A percentile compares a stretch with the other conserved stretches of the same genome.
These are phyloP conservation scores for Cardamine resedifolia DNA, from an alignment of 345 rosid genomes.

Conservation along the genomic window DNA sequence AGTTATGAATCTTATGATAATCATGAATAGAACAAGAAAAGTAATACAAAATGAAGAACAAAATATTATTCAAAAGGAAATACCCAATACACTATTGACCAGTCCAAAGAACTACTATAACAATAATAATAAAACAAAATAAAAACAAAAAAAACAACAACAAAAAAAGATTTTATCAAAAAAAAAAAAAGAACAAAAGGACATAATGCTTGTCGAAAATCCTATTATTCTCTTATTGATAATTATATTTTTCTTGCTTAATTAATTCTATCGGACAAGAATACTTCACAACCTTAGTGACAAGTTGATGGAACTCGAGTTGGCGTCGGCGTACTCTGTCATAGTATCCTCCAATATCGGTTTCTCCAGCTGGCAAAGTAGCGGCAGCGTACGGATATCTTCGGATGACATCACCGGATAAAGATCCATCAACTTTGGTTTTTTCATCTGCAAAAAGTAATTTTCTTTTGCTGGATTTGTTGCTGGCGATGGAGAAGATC, in stretches of 20 bases:
- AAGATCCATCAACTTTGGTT: conserved; percentile 12
- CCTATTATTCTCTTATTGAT: neutral
- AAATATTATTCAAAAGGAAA: too few relatives aligned
- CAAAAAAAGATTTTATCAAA: neutral
- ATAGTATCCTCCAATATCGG: neutral
- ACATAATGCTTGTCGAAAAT: neutral
- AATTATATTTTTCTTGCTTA: neutral
- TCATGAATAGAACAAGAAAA: too few relatives aligned
- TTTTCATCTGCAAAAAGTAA: neutral
- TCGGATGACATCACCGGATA: neutral
- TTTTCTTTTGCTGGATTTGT: neutral
- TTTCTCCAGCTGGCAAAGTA: conserved; percentile 29
- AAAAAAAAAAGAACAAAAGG: neutral
- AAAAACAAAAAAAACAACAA: neutral
- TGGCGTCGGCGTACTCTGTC: neutral
- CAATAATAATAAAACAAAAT: too few relatives aligned
- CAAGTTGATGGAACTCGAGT: conserved; percentile 24
- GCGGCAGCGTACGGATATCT: conserved; percentile 16
- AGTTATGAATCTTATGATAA: too few relatives aligned
- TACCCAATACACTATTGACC: too few relatives aligned
- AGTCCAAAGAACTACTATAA: too few relatives aligned
- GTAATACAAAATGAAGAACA: too few relatives aligned
- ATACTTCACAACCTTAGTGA: conserved; percentile 20
- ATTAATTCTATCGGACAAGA: neutral
- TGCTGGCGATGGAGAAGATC: neutral